Percentiles rank a stretch among this genome's conserved stretches.
Evolutionary conservation across 495 filamentous ascomycete genomes (phyloP).

Genomic region (Penicillium flavigenum): DNA sequence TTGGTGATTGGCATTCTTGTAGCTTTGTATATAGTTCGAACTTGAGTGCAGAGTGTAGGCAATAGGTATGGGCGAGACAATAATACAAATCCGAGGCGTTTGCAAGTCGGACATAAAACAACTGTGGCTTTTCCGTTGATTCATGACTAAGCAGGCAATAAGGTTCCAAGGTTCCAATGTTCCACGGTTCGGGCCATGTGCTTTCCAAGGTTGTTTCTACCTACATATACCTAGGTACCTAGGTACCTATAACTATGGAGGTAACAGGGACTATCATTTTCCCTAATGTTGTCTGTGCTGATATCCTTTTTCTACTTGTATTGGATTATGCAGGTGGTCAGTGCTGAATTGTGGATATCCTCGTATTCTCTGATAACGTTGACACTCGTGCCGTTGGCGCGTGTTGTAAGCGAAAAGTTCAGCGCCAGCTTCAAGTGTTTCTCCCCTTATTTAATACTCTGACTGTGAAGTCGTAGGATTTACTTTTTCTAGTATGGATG

Average conservation of each 20-base stretch:
- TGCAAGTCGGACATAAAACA: background rate
- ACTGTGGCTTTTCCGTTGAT: background rate
- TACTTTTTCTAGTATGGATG: background rate
- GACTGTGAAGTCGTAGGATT: background rate
- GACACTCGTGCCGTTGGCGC: background rate
- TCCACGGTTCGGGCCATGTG: no score
- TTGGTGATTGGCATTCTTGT: conserved; percentile 31
- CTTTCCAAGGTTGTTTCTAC: no score
- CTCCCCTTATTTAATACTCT: background rate
- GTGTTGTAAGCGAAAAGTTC: background rate
- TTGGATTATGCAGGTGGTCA: no score
- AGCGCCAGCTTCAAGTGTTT: background rate
- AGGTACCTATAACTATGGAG: no score
- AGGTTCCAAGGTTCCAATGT: no score
- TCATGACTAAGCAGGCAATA: background rate
- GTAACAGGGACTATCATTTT: no score
- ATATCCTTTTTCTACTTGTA: no score
- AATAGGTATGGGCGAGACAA: background rate
- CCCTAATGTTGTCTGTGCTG: no score
- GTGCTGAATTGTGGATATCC: background rate
- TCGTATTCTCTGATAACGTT: background rate
- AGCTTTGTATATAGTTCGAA: background rate
- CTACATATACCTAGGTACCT: no score
- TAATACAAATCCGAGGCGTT: background rate
- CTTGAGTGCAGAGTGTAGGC: background rate